Evolutionary conservation across 2,329 filamentous ascomycete species (phyloP), one percentile per base, ranked within the genome.

Genomic region (Botryosphaeria dothidea): DNA sequence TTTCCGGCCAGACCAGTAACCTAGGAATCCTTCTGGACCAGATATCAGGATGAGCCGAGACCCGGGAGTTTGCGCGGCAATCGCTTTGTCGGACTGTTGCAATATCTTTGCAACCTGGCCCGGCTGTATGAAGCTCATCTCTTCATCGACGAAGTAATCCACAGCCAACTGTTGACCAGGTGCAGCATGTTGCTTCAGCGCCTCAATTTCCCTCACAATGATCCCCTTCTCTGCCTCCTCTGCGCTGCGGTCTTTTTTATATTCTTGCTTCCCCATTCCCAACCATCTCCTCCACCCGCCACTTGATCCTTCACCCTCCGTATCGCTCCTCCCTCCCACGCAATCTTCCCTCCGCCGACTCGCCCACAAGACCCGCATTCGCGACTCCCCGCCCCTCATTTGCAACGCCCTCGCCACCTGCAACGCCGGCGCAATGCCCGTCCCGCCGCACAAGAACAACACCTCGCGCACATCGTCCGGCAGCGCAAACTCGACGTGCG

Each of bases 391-490:
- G 65, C 80, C 73, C 69, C 75, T 68, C 21, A 75, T 69, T 66
- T 83, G 77, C 11, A 94, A 77, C 0, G 86, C 86, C 67, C 88
- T 80, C 1, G 89, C 91, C 45, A 90, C 86, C 78, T 98, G 94
- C 76, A 98, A 79, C 7, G 93, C 95, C 0, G 94, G 92, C 17
- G 92, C 93, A 70, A 99, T 91, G 0, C 95, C 94, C 0, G 95
- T 99, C 0, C 95, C 95, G 1, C 93, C 95, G 1, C 93, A 95
- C 23, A 98, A 80, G 72, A 98, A 97, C 1, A 97, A 81, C 2
- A 97, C 83, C 66, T 85, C 81, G 57, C 80, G 76, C 27, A 86
- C 82, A 64, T 84, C 77, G 21, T 73, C 72, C 4, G 86, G 84
- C 6, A 90, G 76, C 23, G 81, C 77, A 67, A 89, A 92, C 52